Evolutionary conservation across 139 green algal genomes (phyloP).

Genomic region (Auxenochlorella pyrenoidosa): DNA sequence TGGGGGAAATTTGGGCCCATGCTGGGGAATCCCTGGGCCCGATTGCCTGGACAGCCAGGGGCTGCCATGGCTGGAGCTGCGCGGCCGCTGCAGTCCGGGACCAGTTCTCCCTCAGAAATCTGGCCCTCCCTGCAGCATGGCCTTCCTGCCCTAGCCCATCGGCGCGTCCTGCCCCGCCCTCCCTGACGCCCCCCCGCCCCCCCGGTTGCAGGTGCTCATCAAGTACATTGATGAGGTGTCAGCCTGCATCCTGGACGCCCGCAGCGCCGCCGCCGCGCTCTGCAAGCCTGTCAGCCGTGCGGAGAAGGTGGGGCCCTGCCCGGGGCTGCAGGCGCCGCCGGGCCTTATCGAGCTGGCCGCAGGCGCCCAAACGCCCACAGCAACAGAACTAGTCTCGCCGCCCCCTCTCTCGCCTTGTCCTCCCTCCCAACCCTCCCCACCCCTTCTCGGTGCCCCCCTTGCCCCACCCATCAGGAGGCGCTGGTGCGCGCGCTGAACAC

Average conservation of each 20-base stretch:
- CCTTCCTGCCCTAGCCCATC: too few species aligned
- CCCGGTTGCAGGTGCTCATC: constrained; percentile 29
- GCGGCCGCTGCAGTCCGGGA: background rate
- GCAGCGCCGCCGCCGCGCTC: constrained; percentile 53
- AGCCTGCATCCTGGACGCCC: constrained; percentile 50
- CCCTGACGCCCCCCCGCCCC: background rate
- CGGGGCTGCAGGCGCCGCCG: background rate
- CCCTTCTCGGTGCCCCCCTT: too few species aligned
- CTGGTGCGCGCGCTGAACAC: constrained; percentile 39
- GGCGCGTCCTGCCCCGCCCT: too few species aligned
- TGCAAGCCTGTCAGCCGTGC: constrained; percentile 49
- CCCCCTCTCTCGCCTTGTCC: background rate
- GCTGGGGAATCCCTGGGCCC: too few species aligned
- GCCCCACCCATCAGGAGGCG: constrained; percentile 1
- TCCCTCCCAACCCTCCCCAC: too few species aligned
- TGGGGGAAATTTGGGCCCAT: too few species aligned
- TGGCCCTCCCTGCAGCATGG: background rate
- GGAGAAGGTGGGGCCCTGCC: constrained; percentile 45
- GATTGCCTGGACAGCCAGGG: too few species aligned
- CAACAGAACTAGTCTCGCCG: background rate
- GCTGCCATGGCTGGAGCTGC: background rate
- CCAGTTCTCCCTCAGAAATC: too few species aligned
- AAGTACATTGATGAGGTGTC: constrained; percentile 57
- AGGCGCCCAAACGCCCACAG: too few species aligned
- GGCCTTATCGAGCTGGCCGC: too few species aligned